Percentiles rank a stretch among this genome's conserved stretches.
phyloP scores from a whole-genome alignment of 2,329 filamentous ascomycete genomes.

The Aspergillus tanneri region DNA sequence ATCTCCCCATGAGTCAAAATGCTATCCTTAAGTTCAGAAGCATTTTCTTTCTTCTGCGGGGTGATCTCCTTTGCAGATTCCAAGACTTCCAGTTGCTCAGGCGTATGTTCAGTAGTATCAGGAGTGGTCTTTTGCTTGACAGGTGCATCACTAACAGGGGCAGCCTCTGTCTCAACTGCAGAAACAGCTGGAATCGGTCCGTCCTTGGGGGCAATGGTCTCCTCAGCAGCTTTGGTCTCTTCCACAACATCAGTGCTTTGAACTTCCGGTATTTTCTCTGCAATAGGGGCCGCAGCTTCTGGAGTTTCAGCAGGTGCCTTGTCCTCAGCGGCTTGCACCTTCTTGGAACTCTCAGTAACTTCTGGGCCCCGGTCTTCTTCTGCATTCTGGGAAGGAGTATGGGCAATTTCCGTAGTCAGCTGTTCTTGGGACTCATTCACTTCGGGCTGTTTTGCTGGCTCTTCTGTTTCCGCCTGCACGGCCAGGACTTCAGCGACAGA shows the following conservation, averaged over 20 bases:
- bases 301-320: constrained; percentile 10
- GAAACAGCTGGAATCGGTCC: no score
- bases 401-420: no score
- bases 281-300: constrained; percentile 6
- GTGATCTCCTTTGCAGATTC: constrained; percentile 11
- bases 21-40: constrained; percentile 20
- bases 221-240: constrained; percentile 10
- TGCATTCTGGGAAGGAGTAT: not conserved
- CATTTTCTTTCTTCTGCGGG: constrained; percentile 3
- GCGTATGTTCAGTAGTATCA: not conserved
- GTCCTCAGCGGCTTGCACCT: not conserved
- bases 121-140: constrained; percentile 1
- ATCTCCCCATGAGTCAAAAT: constrained; percentile 25
- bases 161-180: not conserved
- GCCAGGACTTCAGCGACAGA: constrained; percentile 4
- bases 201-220: not conserved
- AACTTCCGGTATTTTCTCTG: not conserved
- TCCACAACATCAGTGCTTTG: constrained; percentile 5
- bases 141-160: constrained; percentile 1
- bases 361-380: constrained; percentile 8
- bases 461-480: constrained; percentile 4
- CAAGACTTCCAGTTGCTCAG: constrained; percentile 7
- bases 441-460: constrained; percentile 8
- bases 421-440: not conserved
- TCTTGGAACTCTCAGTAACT: constrained; percentile 3